Evolutionary conservation across 805 yeast species (phyloP), one percentile per base, ranked within the genome.

Genomic region (Ogataea thermomethanolica): DNA sequence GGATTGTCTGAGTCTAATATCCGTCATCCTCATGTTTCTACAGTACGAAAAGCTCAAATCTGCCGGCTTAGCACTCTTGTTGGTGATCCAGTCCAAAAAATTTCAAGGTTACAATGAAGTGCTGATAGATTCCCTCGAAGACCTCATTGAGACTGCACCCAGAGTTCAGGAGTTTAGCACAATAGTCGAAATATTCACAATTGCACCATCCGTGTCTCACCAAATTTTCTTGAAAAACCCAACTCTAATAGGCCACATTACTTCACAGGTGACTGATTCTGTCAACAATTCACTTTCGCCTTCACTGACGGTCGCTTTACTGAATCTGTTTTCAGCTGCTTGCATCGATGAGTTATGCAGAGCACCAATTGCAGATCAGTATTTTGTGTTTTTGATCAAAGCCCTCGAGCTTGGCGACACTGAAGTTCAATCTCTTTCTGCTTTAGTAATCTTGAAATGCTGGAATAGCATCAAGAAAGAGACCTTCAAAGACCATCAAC

Each of bases 311-410:
- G 31, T 41, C 14, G 43, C 15, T 7, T 48, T 73, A 0, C 42
- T 75, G 6, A 29, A 36, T 3, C 43, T 74, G 11, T 56, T 75
- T 22, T 69, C 76, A 0, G 59, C 61, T 12, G 70, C 79, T 0
- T 76, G 83, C 48, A 65, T 77, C 17, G 73, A 71, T 39, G 80
- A 78, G 28, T 53, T 60, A 1, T 66, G 78, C 24, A 67, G 84
- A 41, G 59, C 55, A n/a, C 61, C 63, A 29, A 73, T 77, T 29
- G 62, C 75, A 1, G 64, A 67, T 14, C 64, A 67, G 33, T 80
- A 73, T 55, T 44, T 69, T 26, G 53, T 59, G 4, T 50, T 74
- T 0, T 53, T 79, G 15, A 57, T 71, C 14, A 54, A 58, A 28
- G 70, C 73, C 0, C 41, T 70, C 8, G 47, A 46, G 10, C 20